Evolutionary conservation across 352 stramenopile genomes (phyloP).

Genomic region (Phytopythium oedochilum): DNA sequence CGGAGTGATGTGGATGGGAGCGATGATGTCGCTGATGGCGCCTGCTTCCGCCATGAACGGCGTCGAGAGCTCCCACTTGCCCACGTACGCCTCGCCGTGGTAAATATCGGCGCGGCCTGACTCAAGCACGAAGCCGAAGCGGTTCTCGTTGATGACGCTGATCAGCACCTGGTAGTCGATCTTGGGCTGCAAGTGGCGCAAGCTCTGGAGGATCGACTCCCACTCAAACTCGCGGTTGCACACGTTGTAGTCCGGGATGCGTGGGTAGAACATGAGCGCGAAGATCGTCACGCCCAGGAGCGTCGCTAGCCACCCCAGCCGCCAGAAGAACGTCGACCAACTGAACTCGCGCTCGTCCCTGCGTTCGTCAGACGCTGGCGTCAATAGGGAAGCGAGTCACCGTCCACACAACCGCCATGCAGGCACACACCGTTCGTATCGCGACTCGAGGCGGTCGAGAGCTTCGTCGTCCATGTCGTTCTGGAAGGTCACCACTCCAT

Average conservation of each 20-base stretch:
- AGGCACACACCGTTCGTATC: constrained; percentile 24
- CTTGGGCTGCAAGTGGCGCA: constrained; percentile 66
- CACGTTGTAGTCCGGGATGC: constrained; percentile 85
- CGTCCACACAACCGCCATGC: neutral
- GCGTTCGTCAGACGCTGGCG: neutral
- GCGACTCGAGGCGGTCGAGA: constrained; percentile 41
- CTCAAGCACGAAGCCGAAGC: constrained; percentile 79
- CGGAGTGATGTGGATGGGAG: constrained; percentile 64
- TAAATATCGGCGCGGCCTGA: constrained; percentile 77
- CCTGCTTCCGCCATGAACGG: constrained; percentile 62
- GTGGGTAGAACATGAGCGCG: constrained; percentile 85
- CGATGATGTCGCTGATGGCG: constrained; percentile 76
- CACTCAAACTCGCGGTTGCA: constrained; percentile 89
- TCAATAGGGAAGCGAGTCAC: neutral
- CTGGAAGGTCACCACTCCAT: constrained; percentile 51
- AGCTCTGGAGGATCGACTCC: constrained; percentile 80
- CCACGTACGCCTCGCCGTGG: constrained; percentile 66
- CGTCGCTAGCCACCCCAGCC: constrained; percentile 44
- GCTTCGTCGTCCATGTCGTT: constrained; percentile 50
- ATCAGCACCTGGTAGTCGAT: constrained; percentile 85
- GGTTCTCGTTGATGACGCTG: constrained; percentile 87
- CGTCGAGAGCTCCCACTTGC: constrained; percentile 65
- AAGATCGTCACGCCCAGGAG: constrained; percentile 62
- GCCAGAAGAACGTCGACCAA: constrained; percentile 44
- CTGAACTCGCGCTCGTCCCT: constrained; percentile 43